Conservation (phyloP, 2,329 filamentous ascomycete genomes). For the Gaeumannomyces sp. region DNA sequence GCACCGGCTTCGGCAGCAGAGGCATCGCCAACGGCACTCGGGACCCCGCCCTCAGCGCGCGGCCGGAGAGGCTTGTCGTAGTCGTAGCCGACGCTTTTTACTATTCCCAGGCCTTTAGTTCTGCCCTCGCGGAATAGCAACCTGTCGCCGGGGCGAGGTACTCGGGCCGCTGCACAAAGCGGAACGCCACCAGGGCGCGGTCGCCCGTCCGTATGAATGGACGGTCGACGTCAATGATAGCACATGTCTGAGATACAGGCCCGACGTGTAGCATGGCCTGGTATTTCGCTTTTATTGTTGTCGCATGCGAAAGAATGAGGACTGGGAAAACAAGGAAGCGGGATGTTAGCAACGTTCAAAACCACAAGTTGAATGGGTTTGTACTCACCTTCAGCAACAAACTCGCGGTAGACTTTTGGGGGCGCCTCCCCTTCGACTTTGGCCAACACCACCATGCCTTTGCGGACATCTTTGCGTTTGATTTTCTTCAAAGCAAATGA, state of each 20-base stretch:
- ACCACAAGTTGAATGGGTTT: background rate
- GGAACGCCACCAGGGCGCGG: conserved; percentile 87
- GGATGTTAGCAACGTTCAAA: background rate
- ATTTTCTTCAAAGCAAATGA: conserved; percentile 87
- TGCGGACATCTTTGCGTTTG: conserved; percentile 84
- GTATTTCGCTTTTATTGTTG: conserved; percentile 93
- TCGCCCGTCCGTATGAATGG: conserved; percentile 92
- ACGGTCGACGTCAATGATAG: conserved; percentile 96
- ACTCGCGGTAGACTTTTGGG: conserved; percentile 68
- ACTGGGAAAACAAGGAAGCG: conserved; percentile 44
- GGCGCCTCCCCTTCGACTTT: conserved; percentile 66
- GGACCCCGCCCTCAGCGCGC: conserved; percentile 2
- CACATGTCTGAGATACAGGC: conserved; percentile 88
- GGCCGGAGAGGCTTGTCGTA: conserved; percentile 39
- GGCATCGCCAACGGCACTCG: background rate
- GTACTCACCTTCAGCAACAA: conserved; percentile 64
- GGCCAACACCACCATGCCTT: conserved; percentile 94
- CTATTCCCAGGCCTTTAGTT: conserved; percentile 92
- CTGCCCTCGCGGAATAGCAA: conserved; percentile 90
- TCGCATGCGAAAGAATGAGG: conserved; percentile 89
- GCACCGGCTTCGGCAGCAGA: background rate
- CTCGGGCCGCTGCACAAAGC: conserved; percentile 89
- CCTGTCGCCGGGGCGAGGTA: conserved; percentile 82
- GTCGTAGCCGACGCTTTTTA: conserved; percentile 88
- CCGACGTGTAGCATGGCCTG: conserved; percentile 98